Percentiles rank a stretch among this genome's conserved stretches.
These are phyloP conservation scores for Actinomortierella ambigua DNA, from an alignment of 371 early-diverging fungal species.

Conservation along the genomic window DNA sequence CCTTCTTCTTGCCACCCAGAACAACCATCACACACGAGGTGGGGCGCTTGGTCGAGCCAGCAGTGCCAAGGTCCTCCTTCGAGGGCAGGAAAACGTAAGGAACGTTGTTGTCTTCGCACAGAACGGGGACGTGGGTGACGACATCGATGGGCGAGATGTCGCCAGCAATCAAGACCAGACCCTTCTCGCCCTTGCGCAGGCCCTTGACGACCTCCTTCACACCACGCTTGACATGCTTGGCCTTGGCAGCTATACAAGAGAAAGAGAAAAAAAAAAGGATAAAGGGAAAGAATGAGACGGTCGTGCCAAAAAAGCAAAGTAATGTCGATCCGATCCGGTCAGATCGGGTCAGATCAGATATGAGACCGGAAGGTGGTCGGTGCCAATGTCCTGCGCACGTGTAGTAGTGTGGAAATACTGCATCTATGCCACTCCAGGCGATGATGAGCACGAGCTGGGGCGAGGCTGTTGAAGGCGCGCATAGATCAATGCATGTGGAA, in stretches of 20 bases:
- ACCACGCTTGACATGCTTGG: conserved; percentile 92
- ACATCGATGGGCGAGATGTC: conserved; percentile 98
- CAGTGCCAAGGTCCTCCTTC: conserved; percentile 91
- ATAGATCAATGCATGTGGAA: too few relatives aligned
- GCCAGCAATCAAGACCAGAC: conserved; percentile 93
- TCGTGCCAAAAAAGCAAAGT: too few relatives aligned
- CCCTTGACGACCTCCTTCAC: conserved; percentile 98
- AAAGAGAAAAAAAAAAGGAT: too few relatives aligned
- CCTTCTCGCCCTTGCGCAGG: conserved; percentile 94
- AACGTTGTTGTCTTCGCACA: conserved; percentile 96
- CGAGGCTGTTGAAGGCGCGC: too few relatives aligned
- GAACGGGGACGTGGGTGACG: conserved; percentile 95
- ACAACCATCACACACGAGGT: conserved; percentile 92
- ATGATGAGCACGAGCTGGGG: too few relatives aligned
- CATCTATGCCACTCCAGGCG: too few relatives aligned
- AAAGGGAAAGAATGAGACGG: too few relatives aligned
- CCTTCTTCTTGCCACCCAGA: conserved; percentile 76
- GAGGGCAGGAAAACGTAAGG: conserved; percentile 96
- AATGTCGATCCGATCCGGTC: too few relatives aligned
- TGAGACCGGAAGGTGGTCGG: too few relatives aligned
- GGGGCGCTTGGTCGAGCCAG: conserved; percentile 93
- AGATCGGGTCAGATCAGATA: too few relatives aligned
- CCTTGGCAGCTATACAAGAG: conserved; percentile 76
- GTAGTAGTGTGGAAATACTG: too few relatives aligned
- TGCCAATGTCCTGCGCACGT: too few relatives aligned